Evolutionary conservation across 306 rosid genomes (phyloP).

Genomic region (Dryas alaskensis): DNA sequence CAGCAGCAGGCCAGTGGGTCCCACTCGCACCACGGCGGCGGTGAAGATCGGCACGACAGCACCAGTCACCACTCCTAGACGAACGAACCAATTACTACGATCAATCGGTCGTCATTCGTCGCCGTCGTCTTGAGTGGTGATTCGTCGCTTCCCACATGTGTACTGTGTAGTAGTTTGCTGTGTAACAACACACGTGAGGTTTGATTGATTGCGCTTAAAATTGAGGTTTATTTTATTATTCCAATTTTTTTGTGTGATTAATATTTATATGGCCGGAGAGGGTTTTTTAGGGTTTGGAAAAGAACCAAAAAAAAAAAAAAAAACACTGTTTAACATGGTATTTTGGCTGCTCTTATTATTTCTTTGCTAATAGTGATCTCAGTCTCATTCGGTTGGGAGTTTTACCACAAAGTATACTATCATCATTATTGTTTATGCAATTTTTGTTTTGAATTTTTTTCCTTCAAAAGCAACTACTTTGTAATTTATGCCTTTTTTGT

Average conservation of each 20-base stretch:
- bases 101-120: neutral
- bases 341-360: constrained; percentile 19
- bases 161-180: constrained; percentile 61
- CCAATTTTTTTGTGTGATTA: constrained; percentile 62
- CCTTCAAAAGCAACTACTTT: neutral
- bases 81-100: too few species aligned
- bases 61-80: constrained; percentile 64
- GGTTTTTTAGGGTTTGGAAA: constrained; percentile 50
- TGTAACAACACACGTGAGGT: constrained; percentile 77
- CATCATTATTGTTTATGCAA: constrained; percentile 66
- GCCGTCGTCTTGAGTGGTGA: constrained; percentile 12
- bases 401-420: constrained; percentile 48
- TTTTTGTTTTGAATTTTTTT: neutral
- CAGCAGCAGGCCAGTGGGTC: constrained; percentile 52
- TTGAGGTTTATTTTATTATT: constrained; percentile 39
- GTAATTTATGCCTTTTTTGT: constrained; percentile 29
- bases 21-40: constrained; percentile 63
- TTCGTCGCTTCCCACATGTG: constrained; percentile 43
- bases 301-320: neutral
- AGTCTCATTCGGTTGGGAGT: constrained; percentile 21
- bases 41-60: constrained; percentile 54
- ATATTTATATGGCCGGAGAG: constrained; percentile 31
- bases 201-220: constrained; percentile 59
- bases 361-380: constrained; percentile 11
- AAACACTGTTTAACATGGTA: constrained; percentile 47